phyloP scores from a whole-genome alignment of 768 basidiomycete species.

The Pisolithus tinctorius region DNA sequence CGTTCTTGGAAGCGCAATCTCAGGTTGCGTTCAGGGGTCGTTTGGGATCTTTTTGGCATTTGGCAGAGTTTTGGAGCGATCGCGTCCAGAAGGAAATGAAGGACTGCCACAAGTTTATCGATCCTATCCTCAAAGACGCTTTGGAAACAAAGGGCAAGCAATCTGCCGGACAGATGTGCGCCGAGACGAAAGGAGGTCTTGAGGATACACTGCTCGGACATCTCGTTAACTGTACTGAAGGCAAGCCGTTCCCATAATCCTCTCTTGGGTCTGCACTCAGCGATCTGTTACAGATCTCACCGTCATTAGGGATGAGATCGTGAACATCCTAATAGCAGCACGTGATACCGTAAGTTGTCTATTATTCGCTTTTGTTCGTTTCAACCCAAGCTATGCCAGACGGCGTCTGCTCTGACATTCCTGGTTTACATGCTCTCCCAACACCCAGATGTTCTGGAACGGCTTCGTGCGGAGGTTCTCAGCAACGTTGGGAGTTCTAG shows the following conservation, averaged over 20 bases:
- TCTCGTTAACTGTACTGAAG: slow-evolving; percentile 25
- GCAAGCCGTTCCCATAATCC: slow-evolving; percentile 1
- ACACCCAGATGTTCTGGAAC: slow-evolving; percentile 21
- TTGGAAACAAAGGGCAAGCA: slow-evolving; percentile 32
- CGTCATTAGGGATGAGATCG: slow-evolving; percentile 28
- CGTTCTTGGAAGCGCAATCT: slow-evolving; percentile 46
- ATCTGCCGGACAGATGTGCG: slow-evolving; percentile 1
- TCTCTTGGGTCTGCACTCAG: background rate
- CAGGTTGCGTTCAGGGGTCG: slow-evolving; percentile 33
- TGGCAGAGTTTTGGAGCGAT: slow-evolving; percentile 48
- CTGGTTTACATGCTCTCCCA: slow-evolving; percentile 21
- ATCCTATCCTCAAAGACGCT: slow-evolving; percentile 46
- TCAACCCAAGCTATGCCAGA: slow-evolving; percentile 11
- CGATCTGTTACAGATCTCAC: slow-evolving; percentile 16
- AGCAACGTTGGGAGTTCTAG: slow-evolving; percentile 19
- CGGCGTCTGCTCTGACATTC: slow-evolving; percentile 25
- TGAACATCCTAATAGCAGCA: slow-evolving; percentile 33
- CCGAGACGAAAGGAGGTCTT: slow-evolving; percentile 5
- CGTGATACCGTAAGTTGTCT: slow-evolving; percentile 24
- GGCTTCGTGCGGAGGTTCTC: slow-evolving; percentile 27
- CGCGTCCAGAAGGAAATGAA: slow-evolving; percentile 38
- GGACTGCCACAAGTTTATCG: slow-evolving; percentile 44
- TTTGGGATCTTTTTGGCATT: slow-evolving; percentile 42
- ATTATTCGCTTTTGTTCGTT: background rate
- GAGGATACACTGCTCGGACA: slow-evolving; percentile 27